These are phyloP conservation scores for Phytophthora cactorum DNA, from an alignment of 352 stramenopile genomes.

Conservation along the genomic window DNA sequence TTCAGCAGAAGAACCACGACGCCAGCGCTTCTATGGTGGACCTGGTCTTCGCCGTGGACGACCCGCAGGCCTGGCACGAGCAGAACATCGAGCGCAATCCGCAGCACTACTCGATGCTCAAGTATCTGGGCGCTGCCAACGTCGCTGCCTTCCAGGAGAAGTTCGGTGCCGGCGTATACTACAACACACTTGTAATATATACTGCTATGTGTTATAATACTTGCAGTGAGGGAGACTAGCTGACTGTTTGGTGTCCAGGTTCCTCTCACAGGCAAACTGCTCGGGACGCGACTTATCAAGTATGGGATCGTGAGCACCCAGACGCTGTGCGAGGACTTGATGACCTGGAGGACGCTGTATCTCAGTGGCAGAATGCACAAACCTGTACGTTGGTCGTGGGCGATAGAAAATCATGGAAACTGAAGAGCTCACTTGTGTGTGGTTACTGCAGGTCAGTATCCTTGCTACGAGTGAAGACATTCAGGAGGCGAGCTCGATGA, in stretches of 20 bases:
- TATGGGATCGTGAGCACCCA: conserved; percentile 89
- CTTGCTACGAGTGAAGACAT: conserved; percentile 56
- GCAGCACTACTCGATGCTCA: conserved; percentile 83
- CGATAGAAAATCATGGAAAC: neutral
- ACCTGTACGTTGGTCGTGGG: conserved; percentile 52
- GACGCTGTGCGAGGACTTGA: conserved; percentile 78
- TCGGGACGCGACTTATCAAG: conserved; percentile 84
- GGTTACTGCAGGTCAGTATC: conserved; percentile 58
- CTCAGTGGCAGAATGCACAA: conserved; percentile 89
- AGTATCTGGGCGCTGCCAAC: conserved; percentile 62
- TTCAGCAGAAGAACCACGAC: conserved; percentile 81
- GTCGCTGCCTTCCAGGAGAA: conserved; percentile 78
- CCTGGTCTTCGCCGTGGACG: conserved; percentile 88
- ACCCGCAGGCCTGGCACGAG: conserved; percentile 81
- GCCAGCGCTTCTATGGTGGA: conserved; percentile 85
- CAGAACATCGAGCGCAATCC: conserved; percentile 80
- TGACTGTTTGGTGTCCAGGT: conserved; percentile 40
- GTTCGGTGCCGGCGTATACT: conserved; percentile 83
- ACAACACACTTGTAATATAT: conserved; percentile 75
- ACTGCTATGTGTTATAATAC: neutral
- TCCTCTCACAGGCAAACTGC: conserved; percentile 54
- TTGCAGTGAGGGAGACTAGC: neutral
- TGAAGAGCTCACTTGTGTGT: conserved; percentile 5
- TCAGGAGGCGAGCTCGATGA: conserved; percentile 53
- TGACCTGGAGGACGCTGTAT: conserved; percentile 87